Evolutionary conservation across 2,329 filamentous ascomycete species (phyloP).

Genomic region (Teratosphaeria nubilosa): DNA sequence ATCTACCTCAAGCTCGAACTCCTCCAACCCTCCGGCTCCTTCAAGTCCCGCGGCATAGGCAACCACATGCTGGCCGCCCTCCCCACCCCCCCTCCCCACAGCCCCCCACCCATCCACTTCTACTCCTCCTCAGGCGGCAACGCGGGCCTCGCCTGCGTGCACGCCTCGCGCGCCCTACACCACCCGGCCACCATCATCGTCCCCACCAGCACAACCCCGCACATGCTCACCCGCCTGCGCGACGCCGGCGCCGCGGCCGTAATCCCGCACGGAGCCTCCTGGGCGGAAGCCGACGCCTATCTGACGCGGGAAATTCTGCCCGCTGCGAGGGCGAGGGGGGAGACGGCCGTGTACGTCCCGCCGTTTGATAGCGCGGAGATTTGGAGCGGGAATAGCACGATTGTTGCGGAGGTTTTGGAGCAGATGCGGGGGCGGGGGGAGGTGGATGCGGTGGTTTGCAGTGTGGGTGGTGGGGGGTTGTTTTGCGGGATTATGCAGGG

Average conservation of each 20-base stretch:
- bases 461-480: conserved; percentile 70
- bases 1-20: conserved; percentile 80
- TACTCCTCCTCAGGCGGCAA: conserved; percentile 75
- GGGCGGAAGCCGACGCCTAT: conserved; percentile 59
- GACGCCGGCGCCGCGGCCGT: conserved; percentile 60
- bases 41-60: conserved; percentile 70
- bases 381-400: conserved; percentile 55
- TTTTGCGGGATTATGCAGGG: conserved; percentile 67
- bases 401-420: conserved; percentile 43
- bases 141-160: conserved; percentile 71
- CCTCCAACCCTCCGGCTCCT: conserved; percentile 73
- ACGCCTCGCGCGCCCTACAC: conserved; percentile 54
- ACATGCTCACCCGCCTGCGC: conserved; percentile 63
- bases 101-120: conserved; percentile 45
- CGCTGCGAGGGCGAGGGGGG: conserved; percentile 28
- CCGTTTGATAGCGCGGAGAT: conserved; percentile 60
- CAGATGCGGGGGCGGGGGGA: conserved; percentile 29
- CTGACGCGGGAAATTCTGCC: conserved; percentile 49
- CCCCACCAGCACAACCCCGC: conserved; percentile 51
- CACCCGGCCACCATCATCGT: conserved; percentile 67
- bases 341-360: conserved; percentile 51
- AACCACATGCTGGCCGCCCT: conserved; percentile 52
- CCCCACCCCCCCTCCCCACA: conserved; percentile 17
- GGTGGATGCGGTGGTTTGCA: conserved; percentile 54
- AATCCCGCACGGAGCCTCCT: conserved; percentile 56